A percentile compares a stretch with the other conserved stretches of the same genome.
These are phyloP conservation scores for Populus hybrid DNA, from an alignment of 441 rosid species.

Conservation along the genomic window DNA sequence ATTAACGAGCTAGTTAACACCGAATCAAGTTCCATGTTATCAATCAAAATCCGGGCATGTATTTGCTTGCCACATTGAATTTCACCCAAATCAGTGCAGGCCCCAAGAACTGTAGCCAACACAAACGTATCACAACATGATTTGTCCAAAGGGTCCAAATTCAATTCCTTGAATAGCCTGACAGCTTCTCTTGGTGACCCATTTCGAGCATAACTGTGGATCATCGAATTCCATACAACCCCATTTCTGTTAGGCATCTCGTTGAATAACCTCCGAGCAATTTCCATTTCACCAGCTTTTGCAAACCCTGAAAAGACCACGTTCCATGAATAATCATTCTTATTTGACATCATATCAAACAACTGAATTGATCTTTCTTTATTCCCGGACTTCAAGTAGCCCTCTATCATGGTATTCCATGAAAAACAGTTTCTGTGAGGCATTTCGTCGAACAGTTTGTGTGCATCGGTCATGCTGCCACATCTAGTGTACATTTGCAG, in stretches of 20 bases:
- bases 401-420: slow-evolving; percentile 83
- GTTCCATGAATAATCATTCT: slow-evolving; percentile 71
- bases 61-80: slow-evolving; percentile 60
- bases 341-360: slow-evolving; percentile 53
- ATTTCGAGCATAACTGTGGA: slow-evolving; percentile 49
- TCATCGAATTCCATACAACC: slow-evolving; percentile 54
- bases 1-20: slow-evolving; percentile 58
- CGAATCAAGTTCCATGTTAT: slow-evolving; percentile 44
- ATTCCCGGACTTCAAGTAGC: slow-evolving; percentile 54
- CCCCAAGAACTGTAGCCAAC: slow-evolving; percentile 55
- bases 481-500: slow-evolving; percentile 43
- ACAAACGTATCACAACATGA: slow-evolving; percentile 41
- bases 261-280: slow-evolving; percentile 53
- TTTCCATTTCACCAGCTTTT: slow-evolving; percentile 45
- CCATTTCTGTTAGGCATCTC: slow-evolving; percentile 62
- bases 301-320: slow-evolving; percentile 59
- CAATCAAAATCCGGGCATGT: slow-evolving; percentile 52
- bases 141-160: slow-evolving; percentile 29
- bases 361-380: slow-evolving; percentile 37
- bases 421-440: slow-evolving; percentile 55
- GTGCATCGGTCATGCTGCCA: slow-evolving; percentile 39
- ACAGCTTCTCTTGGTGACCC: slow-evolving; percentile 53
- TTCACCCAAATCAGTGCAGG: slow-evolving; percentile 59
- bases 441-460: slow-evolving; percentile 67
- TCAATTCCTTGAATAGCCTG: slow-evolving; percentile 47